A percentile compares a stretch with the other conserved stretches of the same genome.
phyloP scores from a whole-genome alignment of 78 protist genomes.

The Salpingoeca rosetta region DNA sequence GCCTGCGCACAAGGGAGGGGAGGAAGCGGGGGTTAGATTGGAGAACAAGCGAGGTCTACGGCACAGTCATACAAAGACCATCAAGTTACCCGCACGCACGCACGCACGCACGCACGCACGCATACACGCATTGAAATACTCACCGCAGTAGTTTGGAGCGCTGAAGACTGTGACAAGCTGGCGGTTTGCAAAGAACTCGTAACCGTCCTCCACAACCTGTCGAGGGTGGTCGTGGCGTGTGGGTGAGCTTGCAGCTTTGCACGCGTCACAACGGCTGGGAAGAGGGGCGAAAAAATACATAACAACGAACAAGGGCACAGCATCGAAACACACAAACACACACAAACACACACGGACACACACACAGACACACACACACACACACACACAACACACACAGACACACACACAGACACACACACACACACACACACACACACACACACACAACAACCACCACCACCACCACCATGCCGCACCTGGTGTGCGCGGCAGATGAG shows the following conservation, averaged over 20 bases:
- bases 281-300: too few species aligned
- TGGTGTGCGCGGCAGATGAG: conserved; percentile 97
- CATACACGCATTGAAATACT: conserved; percentile 92
- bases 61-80: not conserved
- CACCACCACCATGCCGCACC: conserved; percentile 6
- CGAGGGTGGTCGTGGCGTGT: not conserved
- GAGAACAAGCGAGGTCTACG: not conserved
- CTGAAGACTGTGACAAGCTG: conserved; percentile 94
- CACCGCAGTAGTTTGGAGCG: conserved; percentile 98
- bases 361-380: too few species aligned
- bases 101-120: not conserved
- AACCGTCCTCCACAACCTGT: conserved; percentile 53
- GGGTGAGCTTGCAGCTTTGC: not conserved
- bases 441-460: too few species aligned
- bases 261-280: not conserved
- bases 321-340: too few species aligned
- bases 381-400: too few species aligned
- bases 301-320: too few species aligned
- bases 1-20: conserved; percentile 30
- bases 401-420: too few species aligned
- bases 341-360: too few species aligned
- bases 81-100: not conserved
- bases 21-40: not conserved
- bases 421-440: too few species aligned
- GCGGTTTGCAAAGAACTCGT: conserved; percentile 96